A percentile compares a stretch with the other conserved stretches of the same genome.
phyloP scores from a whole-genome alignment of 2,329 filamentous ascomycete species.

The Torrubiella hemipterigena region DNA sequence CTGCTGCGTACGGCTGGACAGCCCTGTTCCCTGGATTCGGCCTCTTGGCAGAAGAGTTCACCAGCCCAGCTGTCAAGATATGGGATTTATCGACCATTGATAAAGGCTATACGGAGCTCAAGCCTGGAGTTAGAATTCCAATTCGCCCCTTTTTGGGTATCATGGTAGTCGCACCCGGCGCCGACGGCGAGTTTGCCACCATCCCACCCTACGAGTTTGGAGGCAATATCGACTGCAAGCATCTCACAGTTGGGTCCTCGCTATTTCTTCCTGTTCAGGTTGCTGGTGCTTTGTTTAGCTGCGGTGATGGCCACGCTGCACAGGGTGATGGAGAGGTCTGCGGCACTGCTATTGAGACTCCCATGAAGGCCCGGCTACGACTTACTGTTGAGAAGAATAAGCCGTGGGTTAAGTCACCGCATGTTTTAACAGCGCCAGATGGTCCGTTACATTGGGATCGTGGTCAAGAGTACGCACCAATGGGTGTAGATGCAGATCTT shows the following conservation, averaged over 20 bases:
- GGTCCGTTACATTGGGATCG: slow-evolving; percentile 8
- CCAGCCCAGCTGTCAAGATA: slow-evolving; percentile 30
- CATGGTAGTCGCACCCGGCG: slow-evolving; percentile 35
- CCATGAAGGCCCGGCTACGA: slow-evolving; percentile 34
- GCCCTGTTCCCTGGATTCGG: slow-evolving; percentile 38
- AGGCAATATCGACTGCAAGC: slow-evolving; percentile 42
- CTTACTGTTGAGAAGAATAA: slow-evolving; percentile 34
- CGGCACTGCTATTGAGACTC: slow-evolving; percentile 43
- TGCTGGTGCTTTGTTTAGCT: slow-evolving; percentile 37
- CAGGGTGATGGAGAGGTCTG: slow-evolving; percentile 44
- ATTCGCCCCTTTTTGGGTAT: slow-evolving; percentile 39
- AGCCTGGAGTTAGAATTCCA: slow-evolving; percentile 33
- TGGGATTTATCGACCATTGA: slow-evolving; percentile 25
- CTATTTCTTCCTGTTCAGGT: slow-evolving; percentile 38
- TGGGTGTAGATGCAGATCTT: slow-evolving; percentile 34
- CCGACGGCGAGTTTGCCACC: slow-evolving; percentile 30
- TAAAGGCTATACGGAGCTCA: slow-evolving; percentile 26
- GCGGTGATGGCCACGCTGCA: slow-evolving; percentile 40
- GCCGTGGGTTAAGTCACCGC: slow-evolving; percentile 32
- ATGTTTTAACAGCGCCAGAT: slow-evolving; percentile 26
- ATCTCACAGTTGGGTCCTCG: slow-evolving; percentile 31
- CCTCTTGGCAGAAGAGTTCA: slow-evolving; percentile 34
- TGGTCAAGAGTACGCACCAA: slow-evolving; percentile 28
- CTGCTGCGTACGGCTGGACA: slow-evolving; percentile 38
- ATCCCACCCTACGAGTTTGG: slow-evolving; percentile 38